Evolutionary conservation across 2,329 filamentous ascomycete species (phyloP), one percentile per base, ranked within the genome.

Genomic region (Cladosporium colombiae): DNA sequence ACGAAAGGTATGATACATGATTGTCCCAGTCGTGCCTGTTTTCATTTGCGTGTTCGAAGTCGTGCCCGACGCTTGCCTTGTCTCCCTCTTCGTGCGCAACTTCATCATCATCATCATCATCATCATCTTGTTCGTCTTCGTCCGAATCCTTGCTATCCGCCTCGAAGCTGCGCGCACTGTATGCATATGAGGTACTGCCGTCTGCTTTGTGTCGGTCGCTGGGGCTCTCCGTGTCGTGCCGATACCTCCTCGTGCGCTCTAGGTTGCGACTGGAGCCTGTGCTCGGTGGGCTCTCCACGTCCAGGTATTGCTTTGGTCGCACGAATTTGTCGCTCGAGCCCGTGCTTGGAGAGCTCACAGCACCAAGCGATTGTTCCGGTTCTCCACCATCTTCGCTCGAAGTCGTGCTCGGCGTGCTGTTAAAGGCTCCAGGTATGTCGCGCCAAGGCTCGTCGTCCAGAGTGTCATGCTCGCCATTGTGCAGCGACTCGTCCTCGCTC

Each of bases 251-350:
- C 35, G 33, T 23, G 31, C 61, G 49, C 50, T 27, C 50, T 18
- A 63, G 5, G 1, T 63, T 37, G 50, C 61, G 61, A 33, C 61
- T 63, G 16, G 61, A 63, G 37, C 61, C 50, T 25, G 61, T 63
- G 50, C 61, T 63, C 10, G 50, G 61, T 18, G 61, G 50, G 35
- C 61, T 63, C 23, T 63, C 61, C 7, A 37, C 33, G 50, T 63
- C 50, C 35, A 55, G 61, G 23, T 63, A 63, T n/a, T 63, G 61
- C 35, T 63, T 63, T 18, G 61, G 61, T 5, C 61, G 61, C 23
- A 63, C 61, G 23, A 18, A 33, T 33, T 46, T 56, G 27, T 63
- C 35, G 49, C 61, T 63, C 8, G 61, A 63, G 5, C 35, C 50
- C 10, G 61, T 56, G 61, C 61, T 63, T 11, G 35, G 50, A 5